phyloP scores from a whole-genome alignment of 441 rosid species.

The Erysimum cheiri region DNA sequence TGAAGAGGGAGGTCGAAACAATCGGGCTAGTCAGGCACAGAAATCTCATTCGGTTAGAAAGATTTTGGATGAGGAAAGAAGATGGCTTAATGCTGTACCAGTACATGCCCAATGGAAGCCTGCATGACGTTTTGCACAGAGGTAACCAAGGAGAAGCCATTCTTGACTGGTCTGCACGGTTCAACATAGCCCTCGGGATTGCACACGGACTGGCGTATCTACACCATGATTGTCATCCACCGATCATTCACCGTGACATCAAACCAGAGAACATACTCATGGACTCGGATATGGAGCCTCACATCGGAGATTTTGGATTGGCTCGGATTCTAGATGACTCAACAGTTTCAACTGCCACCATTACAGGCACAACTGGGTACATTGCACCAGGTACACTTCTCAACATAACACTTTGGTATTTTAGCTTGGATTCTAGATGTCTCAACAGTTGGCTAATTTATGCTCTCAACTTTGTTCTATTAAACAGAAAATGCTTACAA shows the following conservation, averaged over 20 bases:
- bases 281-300: conserved; percentile 82
- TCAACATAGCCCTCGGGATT: conserved; percentile 67
- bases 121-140: conserved; percentile 62
- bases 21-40: conserved; percentile 70
- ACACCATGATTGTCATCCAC: conserved; percentile 79
- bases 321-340: conserved; percentile 69
- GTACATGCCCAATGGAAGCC: conserved; percentile 84
- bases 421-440: conserved; percentile 15
- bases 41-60: conserved; percentile 71
- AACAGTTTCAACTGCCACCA: conserved; percentile 47
- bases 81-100: conserved; percentile 67
- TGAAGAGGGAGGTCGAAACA: conserved; percentile 78
- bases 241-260: conserved; percentile 77
- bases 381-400: conserved; percentile 71
- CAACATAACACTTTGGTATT: not conserved
- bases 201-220: conserved; percentile 87
- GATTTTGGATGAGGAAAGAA: conserved; percentile 75
- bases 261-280: conserved; percentile 82
- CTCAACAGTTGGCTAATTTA: not conserved
- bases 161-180: conserved; percentile 68
- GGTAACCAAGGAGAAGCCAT: conserved; percentile 34
- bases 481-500: conserved; percentile 72
- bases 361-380: conserved; percentile 77
- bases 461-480: not conserved
- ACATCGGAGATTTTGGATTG: conserved; percentile 81